Percentiles rank a stretch among this genome's conserved stretches.
phyloP scores from a whole-genome alignment of 331 rosid species.

The Telfairia occidentalis region DNA sequence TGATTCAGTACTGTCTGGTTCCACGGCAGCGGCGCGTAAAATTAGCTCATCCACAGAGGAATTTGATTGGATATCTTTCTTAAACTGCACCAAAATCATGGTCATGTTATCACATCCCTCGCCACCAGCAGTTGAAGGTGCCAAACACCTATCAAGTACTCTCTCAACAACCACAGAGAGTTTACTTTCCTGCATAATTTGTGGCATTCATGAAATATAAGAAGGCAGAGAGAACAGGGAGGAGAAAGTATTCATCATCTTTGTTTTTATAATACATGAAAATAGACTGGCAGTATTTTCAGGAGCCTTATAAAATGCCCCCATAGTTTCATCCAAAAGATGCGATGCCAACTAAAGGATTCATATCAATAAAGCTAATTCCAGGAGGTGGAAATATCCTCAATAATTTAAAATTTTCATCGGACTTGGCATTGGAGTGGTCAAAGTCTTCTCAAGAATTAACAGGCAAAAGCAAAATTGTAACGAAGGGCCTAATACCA shows the following conservation, averaged over 20 bases:
- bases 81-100: constrained; percentile 84
- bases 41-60: constrained; percentile 30
- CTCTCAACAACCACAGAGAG: constrained; percentile 70
- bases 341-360: not conserved
- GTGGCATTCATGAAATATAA: not conserved
- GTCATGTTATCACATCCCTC: constrained; percentile 99
- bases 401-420: not conserved
- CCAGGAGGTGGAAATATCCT: not conserved
- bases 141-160: constrained; percentile 81
- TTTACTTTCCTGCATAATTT: constrained; percentile 52
- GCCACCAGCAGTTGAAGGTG: constrained; percentile 68
- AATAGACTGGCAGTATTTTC: not conserved
- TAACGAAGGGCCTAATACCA: too few species aligned
- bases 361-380: not conserved
- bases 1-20: not conserved
- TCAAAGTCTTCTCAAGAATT: not conserved
- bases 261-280: not conserved
- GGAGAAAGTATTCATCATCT: not conserved
- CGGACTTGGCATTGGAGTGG: not conserved
- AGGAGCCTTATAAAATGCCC: not conserved
- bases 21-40: not conserved
- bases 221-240: not conserved
- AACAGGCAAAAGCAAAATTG: not conserved
- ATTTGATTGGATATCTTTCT: constrained; percentile 37
- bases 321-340: not conserved